Conservation (phyloP, 208 protist species). For the Leishmania lainsoni region DNA sequence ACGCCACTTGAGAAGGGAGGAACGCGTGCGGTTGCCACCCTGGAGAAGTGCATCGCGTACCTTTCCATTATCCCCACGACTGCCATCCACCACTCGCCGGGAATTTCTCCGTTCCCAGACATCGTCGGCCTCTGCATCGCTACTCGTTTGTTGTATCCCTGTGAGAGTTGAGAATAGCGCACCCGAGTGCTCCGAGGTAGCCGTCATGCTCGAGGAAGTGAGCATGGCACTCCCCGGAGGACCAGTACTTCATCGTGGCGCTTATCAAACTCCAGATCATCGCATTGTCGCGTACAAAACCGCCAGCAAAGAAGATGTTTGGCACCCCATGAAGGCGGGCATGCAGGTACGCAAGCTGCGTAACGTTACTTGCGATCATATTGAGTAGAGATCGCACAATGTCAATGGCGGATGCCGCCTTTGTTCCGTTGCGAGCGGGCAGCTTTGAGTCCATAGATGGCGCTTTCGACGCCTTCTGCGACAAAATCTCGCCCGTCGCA, state of each 20-base stretch:
- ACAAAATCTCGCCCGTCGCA: constrained; percentile 38
- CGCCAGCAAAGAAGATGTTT: constrained; percentile 96
- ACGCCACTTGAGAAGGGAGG: background rate
- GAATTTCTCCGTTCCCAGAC: background rate
- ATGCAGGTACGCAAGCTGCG: constrained; percentile 96
- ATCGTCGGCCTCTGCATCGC: background rate
- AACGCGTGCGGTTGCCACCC: background rate
- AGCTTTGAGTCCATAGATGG: constrained; percentile 7
- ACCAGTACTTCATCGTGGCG: constrained; percentile 95
- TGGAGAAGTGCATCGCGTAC: background rate
- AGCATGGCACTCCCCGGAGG: constrained; percentile 83
- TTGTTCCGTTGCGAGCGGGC: constrained; percentile 17
- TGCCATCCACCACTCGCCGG: background rate
- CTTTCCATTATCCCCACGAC: background rate
- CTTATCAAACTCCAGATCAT: constrained; percentile 92
- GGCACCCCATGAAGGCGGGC: constrained; percentile 87
- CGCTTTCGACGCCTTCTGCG: constrained; percentile 20
- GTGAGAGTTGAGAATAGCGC: constrained; percentile 42
- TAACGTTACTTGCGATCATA: constrained; percentile 97
- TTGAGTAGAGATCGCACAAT: constrained; percentile 92
- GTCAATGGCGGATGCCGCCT: constrained; percentile 67
- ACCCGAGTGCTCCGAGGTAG: constrained; percentile 95
- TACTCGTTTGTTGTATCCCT: background rate
- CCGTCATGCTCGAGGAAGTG: constrained; percentile 97
- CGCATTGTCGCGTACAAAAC: constrained; percentile 94